Base-by-base conservation (phyloP, 2,329 filamentous ascomycete genomes). In the Cryphonectria nitschkei region DNA sequence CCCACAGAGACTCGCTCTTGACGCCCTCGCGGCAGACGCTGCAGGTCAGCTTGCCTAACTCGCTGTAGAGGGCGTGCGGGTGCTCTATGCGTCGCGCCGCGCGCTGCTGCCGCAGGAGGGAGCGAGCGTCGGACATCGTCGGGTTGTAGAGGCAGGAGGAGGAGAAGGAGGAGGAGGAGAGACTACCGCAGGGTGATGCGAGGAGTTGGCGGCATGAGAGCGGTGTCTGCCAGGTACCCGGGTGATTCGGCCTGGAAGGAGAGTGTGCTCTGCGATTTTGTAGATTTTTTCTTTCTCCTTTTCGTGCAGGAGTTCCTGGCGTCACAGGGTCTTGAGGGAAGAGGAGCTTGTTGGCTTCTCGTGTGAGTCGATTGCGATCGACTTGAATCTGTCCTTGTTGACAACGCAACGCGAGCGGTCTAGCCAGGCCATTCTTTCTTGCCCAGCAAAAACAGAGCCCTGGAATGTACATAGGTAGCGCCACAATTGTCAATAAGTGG, bases 91-190 rank as follows among this genome's bases (percentile, higher is more conserved):
- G 89, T 70, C 93, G 90, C 73, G 91, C 88, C 69, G 90, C 89
- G 74, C 93, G 90, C 80, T 95, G 92, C 77, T 90, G 91, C 75
- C 93, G 92, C 70, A 97, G 87, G 65, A 97, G 88, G 50, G 92
- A 88, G 76, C 94, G 91, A 37, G 93, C 91, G 80, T 97, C 93
- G 75, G 93, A 86, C 92, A 96, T 95, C 74, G 8, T 39, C 7
- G 13, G 58, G 34, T n/a, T 22, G 58, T 61, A 39, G 34, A 11
- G 26, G 56, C 50, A n/a, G 50, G 22, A 54, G 26, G 8, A 16
- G 54, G 54, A 58, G 54, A 3, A 26, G 26, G 26, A 13, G 14
- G 26, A 56, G 52, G 46, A 50, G 46, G 46, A 50, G 54, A 11
- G 26, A 26, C 54, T 58, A 58, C 54, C 29, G 54, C 54, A 58